Percentiles rank a stretch among this genome's conserved stretches.
Conservation (phyloP, 2,329 filamentous ascomycete genomes). For the Diaporthe amygdali region DNA sequence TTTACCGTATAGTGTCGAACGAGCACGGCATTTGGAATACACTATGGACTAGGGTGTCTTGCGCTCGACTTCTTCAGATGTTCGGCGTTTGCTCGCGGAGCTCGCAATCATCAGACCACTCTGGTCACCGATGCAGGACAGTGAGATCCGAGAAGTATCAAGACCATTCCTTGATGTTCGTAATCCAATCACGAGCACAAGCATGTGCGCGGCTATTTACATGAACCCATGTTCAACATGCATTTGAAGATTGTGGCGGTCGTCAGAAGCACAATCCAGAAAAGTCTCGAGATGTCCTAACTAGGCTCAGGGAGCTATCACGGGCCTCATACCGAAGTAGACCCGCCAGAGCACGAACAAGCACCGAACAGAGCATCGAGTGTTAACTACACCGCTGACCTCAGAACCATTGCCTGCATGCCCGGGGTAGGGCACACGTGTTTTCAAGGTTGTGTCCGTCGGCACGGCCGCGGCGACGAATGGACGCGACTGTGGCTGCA, state of each 20-base stretch:
- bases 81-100: background rate
- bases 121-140: background rate
- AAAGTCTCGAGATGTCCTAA: background rate
- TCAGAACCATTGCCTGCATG: constrained; percentile 2
- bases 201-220: background rate
- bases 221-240: background rate
- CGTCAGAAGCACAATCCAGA: background rate
- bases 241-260: background rate
- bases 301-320: background rate
- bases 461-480: constrained; percentile 10
- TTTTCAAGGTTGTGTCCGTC: constrained; percentile 12
- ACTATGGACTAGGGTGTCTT: background rate
- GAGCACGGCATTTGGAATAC: background rate
- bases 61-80: background rate
- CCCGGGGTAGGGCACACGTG: constrained; percentile 19
- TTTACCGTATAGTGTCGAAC: background rate
- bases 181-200: background rate
- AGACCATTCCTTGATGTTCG: background rate
- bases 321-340: background rate
- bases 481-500: background rate
- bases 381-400: constrained; percentile 27
- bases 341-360: background rate
- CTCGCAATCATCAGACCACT: background rate
- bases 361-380: background rate
- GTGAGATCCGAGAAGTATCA: background rate